Evolutionary conservation across 177 flowering plant species (phyloP).

Genomic region (Vitis hybrid): DNA sequence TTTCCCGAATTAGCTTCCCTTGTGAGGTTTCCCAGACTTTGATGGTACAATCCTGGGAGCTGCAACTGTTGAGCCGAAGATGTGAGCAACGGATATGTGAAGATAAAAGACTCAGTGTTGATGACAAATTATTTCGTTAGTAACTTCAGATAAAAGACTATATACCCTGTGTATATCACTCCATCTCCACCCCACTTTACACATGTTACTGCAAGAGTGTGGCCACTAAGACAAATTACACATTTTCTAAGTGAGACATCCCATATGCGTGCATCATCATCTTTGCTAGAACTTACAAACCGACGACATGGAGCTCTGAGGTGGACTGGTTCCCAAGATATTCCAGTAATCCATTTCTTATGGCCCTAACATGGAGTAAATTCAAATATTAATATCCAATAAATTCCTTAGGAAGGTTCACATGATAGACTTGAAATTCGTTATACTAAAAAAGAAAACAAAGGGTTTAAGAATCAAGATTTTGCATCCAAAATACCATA

Average conservation of each 20-base stretch:
- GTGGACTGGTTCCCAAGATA: constrained; percentile 97
- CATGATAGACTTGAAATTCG: too few species aligned
- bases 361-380: constrained; percentile 62
- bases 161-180: constrained; percentile 84
- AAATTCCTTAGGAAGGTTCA: not conserved
- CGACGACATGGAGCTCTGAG: constrained; percentile 85
- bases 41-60: constrained; percentile 93
- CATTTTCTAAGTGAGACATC: too few species aligned
- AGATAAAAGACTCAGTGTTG: too few species aligned
- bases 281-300: constrained; percentile 95
- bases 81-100: not conserved
- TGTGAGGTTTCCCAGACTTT: constrained; percentile 94
- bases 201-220: too few species aligned
- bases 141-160: constrained; percentile 2
- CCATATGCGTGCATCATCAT: constrained; percentile 94
- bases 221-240: too few species aligned
- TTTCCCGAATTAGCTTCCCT: constrained; percentile 88
- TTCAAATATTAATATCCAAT: constrained; percentile 5
- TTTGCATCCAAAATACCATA: too few species aligned
- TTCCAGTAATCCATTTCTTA: constrained; percentile 92
- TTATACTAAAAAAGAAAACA: too few species aligned
- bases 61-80: constrained; percentile 27
- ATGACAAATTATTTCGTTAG: not conserved
- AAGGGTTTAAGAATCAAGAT: too few species aligned
- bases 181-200: constrained; percentile 21